Conservation (phyloP, 495 filamentous ascomycete species). For the Aspergillus asperescens region DNA sequence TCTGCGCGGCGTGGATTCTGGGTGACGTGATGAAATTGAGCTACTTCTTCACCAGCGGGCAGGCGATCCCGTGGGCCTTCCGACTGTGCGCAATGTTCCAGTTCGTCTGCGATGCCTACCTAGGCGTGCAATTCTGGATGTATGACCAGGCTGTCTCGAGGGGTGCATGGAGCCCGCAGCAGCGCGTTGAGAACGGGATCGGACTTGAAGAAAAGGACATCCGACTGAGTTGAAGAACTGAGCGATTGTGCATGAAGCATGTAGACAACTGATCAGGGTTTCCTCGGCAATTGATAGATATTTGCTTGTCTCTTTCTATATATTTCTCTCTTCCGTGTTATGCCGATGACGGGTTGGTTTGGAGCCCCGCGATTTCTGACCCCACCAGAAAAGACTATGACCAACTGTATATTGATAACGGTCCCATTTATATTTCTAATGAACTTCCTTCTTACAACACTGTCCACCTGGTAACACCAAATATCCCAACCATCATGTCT, state of each 20-base stretch:
- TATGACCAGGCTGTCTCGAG: conserved; percentile 55
- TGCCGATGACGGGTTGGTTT: neutral
- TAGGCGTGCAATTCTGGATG: conserved; percentile 81
- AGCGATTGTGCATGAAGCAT: conserved; percentile 6
- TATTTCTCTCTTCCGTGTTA: neutral
- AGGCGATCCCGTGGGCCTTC: conserved; percentile 76
- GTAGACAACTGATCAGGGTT: neutral
- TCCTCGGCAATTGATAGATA: neutral
- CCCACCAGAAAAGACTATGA: conserved; percentile 1
- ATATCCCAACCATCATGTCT: conserved; percentile 27
- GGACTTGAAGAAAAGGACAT: conserved; percentile 40
- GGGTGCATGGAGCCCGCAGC: conserved; percentile 15
- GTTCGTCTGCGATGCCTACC: conserved; percentile 72
- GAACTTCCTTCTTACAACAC: neutral
- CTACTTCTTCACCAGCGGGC: conserved; percentile 76
- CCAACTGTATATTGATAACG: conserved; percentile 1
- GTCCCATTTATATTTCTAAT: neutral
- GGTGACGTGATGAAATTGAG: conserved; percentile 95
- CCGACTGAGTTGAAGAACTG: conserved; percentile 33
- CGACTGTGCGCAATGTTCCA: conserved; percentile 92
- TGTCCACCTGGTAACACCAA: neutral
- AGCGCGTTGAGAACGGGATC: conserved; percentile 25
- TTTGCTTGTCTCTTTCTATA: neutral
- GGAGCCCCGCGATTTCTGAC: conserved; percentile 7
- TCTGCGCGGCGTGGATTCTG: conserved; percentile 80